Evolutionary conservation across 2,329 filamentous ascomycete genomes (phyloP), one percentile per base, ranked within the genome.

Genomic region (Apiospora phragmitis): DNA sequence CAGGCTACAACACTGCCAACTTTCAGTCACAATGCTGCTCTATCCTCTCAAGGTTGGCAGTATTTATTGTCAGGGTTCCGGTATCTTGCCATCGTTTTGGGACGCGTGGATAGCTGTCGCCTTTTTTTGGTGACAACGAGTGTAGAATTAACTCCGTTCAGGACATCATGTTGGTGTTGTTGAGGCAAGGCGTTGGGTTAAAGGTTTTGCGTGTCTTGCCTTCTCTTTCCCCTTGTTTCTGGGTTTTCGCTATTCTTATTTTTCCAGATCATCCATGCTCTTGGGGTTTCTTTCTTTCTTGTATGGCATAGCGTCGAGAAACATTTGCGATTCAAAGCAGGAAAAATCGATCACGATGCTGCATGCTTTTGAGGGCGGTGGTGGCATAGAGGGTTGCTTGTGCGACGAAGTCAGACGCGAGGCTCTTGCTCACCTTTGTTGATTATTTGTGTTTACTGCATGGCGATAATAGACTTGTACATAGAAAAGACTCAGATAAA

Each of bases 391-490:
- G 55, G 18, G 32, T 38, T n/a, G 32, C 55, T 35, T 21, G 18
- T 32, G 8, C 4, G 18, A 5, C 9, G 9, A n/a, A 62, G 32
- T n/a, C 32, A 21, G 18, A 35, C 9, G 21, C 18, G 11, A n/a
- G 32, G n/a, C 11, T 24, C n/a, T 49, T 45, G 14, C 32, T n/a
- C 32, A n/a, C 32, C 18, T 11, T 35, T 35, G 16, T 11, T 26
- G n/a, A n/a, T 18, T 38, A 14, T 21, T 38, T 38, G 26, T 62
- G 6, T 24, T 32, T 32, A n/a, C 32, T 62, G 18, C 55, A 62
- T 38, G 55, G 55, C 55, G 55, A 38, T 38, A 11, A 38, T 62
- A 62, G 55, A 62, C 32, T 62, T 62, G 55, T 62, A 62, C 55
- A 62, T 62, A 62, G 55, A 59, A 7, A 38, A 62, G 55, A n/a